Base-by-base conservation (phyloP, 176 grass and related monocot genomes). In the Metroxylon sagu region DNA sequence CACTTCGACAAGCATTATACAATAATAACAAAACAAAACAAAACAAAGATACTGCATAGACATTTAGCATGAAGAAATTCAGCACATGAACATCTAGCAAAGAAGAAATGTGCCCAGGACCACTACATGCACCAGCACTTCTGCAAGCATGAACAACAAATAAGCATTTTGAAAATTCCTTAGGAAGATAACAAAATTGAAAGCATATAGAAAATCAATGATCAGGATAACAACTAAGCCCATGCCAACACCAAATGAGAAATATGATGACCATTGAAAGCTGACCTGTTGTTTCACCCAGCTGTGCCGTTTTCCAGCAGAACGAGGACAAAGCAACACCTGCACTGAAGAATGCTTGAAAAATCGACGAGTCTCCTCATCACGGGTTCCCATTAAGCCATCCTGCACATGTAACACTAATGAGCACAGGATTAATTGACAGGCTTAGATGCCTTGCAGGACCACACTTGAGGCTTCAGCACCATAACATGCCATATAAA, bases 311-410 rank as follows among this genome's bases (percentile, higher is more conserved):
- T 95, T 87, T 35, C 78, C 80, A 73, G 85, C 85, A 67, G 85
- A 89, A 15, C 85, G 85, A 64, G 80, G 74, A 68, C 89, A 89
- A 74, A 95, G 71, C 68, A 88, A 67, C 48, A 95, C 74, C 31
- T 95, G 79, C 19, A 95, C 85, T 48, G 89, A 85, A 82, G 89
- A 95, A 74, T 95, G 89, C 64, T 95, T 95, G 74, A 95, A 95
- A 84, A 95, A 95, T 29, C 78, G 70, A n/a, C 59, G 59, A 61
- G 89, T 88, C 72, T 75, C 89, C 78, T 94, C 83, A 30, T 87
- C 83, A 62, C 31, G 71, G 60, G 89, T 94, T 61, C 84, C 81
- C 83, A 94, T 94, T 55, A 75, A 64, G 74, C 89, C 83, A 75
- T 75, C 61, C 83, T 87, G 65, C 23, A 71, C 56, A 51, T 50